Percentiles rank a stretch among this genome's conserved stretches.
Conservation (phyloP, 768 basidiomycete species). For the Rhizopogon sp. region DNA sequence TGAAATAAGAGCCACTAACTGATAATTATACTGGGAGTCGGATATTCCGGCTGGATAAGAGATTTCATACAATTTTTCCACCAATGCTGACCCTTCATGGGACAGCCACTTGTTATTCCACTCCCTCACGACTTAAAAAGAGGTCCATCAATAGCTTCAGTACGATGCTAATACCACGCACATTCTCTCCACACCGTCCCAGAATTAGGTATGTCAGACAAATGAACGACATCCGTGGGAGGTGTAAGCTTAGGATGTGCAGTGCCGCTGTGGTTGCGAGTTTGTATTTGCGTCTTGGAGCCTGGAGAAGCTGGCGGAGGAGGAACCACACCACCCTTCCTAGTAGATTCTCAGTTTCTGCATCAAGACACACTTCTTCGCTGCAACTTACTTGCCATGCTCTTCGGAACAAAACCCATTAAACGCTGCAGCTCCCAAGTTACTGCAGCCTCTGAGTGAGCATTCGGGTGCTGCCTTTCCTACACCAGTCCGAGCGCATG, state of each 20-base stretch:
- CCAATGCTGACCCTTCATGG: slow-evolving; percentile 18
- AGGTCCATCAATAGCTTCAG: slow-evolving; percentile 11
- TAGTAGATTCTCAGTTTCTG: background rate
- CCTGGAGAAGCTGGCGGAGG: background rate
- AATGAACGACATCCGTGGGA: slow-evolving; percentile 31
- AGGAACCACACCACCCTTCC: background rate
- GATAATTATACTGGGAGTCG: slow-evolving; percentile 42
- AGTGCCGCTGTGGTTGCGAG: background rate
- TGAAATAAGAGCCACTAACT: slow-evolving; percentile 27
- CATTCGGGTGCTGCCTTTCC: slow-evolving; percentile 37
- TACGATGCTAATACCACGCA: slow-evolving; percentile 27
- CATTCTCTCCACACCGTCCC: slow-evolving; percentile 48
- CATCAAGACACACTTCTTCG: background rate
- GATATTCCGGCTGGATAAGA: slow-evolving; percentile 22
- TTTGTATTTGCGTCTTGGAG: background rate
- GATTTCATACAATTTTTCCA: slow-evolving; percentile 57
- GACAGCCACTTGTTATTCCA: background rate
- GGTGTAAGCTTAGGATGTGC: background rate
- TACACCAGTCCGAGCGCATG: slow-evolving; percentile 47
- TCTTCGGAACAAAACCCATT: slow-evolving; percentile 53
- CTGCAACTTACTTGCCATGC: slow-evolving; percentile 46
- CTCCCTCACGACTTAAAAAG: background rate
- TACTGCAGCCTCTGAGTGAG: slow-evolving; percentile 45
- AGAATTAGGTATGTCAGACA: slow-evolving; percentile 44
- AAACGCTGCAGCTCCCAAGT: slow-evolving; percentile 44